Evolutionary conservation across 1,284 basidiomycete species (phyloP), one percentile per base, ranked within the genome.

Genomic region (Moesziomyces parantarcticus): DNA sequence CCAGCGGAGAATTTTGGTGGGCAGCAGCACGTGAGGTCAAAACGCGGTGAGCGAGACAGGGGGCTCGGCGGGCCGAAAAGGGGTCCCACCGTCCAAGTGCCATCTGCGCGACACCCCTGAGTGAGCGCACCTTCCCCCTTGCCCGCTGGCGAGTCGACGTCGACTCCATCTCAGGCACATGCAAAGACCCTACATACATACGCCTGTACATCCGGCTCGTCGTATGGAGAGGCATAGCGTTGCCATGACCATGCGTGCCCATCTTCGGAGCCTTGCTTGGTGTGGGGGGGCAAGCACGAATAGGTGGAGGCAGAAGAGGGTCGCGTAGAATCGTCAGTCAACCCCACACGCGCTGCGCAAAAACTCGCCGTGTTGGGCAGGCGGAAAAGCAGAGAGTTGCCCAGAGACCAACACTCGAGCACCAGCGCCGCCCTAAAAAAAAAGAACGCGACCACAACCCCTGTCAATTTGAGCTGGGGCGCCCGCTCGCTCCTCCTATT

Each of bases 311-410:
- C n/a, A 14, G n/a, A n/a, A n/a, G n/a, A n/a, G 16, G 26, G 16
- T 44, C 16, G 34, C 25, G 58, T 68, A 62, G 65, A 68, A 54
- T 20, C 58, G 65, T 68, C 65, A 68, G 44, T 44, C 65, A 68
- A 62, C 65, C 49, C 51, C 14, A 14, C 21, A 20, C 14, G 3
- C 8, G 25, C n/a, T 26, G 44, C 1, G 0, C 20, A 25, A 11
- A 42, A 20, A 20, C 14, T 49, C 32, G 46, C 39, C 40, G n/a
- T 59, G 32, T 52, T 52, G n/a, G 48, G 20, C 50, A 47, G 43
- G 32, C 47, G 34, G 39, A 45, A 20, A 40, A 22, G 21, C 1
- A 49, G 47, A 34, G 3, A 26, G 26, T 20, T 23, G 23, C 7
- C 36, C 16, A 60, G 50, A 51, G 43, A 44, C 51, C 39, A 40